Percentiles rank a stretch among this genome's conserved stretches.
phyloP scores from a whole-genome alignment of 306 rosid species.

The Betula pendula region DNA sequence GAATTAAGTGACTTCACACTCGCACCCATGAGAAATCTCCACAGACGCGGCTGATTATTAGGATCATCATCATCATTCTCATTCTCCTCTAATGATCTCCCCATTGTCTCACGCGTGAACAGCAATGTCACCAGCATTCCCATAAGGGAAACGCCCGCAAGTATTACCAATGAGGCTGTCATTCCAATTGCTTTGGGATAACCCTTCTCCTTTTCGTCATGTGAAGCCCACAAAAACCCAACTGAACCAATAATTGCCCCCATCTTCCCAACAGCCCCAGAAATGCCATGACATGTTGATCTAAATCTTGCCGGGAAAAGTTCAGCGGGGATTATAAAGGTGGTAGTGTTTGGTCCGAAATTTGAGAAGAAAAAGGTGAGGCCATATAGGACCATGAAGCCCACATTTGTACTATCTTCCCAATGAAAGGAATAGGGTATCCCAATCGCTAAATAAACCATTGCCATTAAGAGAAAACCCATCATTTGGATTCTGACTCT shows the following conservation, averaged over 20 bases:
- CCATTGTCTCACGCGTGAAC: constrained; percentile 64
- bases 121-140: constrained; percentile 61
- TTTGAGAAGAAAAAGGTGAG: constrained; percentile 80
- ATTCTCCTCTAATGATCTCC: constrained; percentile 75
- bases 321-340: constrained; percentile 73
- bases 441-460: constrained; percentile 50
- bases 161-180: constrained; percentile 39
- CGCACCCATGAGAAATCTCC: background rate
- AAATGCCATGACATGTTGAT: constrained; percentile 78
- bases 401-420: background rate
- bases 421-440: constrained; percentile 54
- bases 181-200: constrained; percentile 45
- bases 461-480: constrained; percentile 64
- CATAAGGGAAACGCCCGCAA: constrained; percentile 59
- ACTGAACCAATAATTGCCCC: constrained; percentile 76
- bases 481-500: constrained; percentile 61
- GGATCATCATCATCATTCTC: constrained; percentile 38
- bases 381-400: constrained; percentile 58
- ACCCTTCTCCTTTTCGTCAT: constrained; percentile 2
- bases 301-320: constrained; percentile 79
- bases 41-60: background rate
- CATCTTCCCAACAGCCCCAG: constrained; percentile 69
- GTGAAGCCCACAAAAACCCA: constrained; percentile 64
- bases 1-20: background rate
- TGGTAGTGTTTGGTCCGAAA: constrained; percentile 93